Evolutionary conservation across 2,329 filamentous ascomycete species (phyloP), one percentile per base, ranked within the genome.

Genomic region (Hymenoscyphus fraxineus): DNA sequence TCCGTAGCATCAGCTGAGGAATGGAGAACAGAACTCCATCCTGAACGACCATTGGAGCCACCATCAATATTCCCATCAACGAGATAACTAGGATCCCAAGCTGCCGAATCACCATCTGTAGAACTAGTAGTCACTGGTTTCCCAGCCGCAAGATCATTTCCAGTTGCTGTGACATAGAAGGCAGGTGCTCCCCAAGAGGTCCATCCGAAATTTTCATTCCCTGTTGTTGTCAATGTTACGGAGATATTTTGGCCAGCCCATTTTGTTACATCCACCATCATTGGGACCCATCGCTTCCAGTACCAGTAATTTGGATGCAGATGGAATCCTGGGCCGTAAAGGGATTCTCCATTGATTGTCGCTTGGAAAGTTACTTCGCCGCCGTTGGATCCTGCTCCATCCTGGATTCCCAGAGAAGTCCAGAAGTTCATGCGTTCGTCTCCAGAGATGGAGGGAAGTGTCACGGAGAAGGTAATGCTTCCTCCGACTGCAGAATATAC

Each of bases 341-440:
- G 58, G 6, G 19, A 27, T 16, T 64, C 55, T 0, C 65, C 65
- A 35, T 68, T 66, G 19, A 64, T 59, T 1, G 59, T 60, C 2
- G 54, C 66, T 61, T 68, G 66, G 35, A 68, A 68, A 7, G 59
- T 38, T 2, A 47, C 60, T 60, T 67, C 65, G 38, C 66, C 65
- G 15, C 66, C 66, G 35, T 59, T 58, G 2, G 47, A 16, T 6
- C 66, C 66, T 2, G 65, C 66, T 4, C 65, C 66, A 47, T 68
- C 66, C 40, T 65, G 64, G 39, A 68, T 67, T 27, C 65, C 66
- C 15, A 68, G 41, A 16, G 66, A 68, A 1, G 65, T 62, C 66
- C 66, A 68, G 38, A 68, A 62, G 58, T 67, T 67, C 6, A 68
- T 61, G 12, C 66, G 59, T 40, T 68, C 59, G 19, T 47, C 54